A percentile compares a stretch with the other conserved stretches of the same genome.
These are phyloP conservation scores for Colletotrichum tanaceti DNA, from an alignment of 2,329 filamentous ascomycete species.

Conservation along the genomic window DNA sequence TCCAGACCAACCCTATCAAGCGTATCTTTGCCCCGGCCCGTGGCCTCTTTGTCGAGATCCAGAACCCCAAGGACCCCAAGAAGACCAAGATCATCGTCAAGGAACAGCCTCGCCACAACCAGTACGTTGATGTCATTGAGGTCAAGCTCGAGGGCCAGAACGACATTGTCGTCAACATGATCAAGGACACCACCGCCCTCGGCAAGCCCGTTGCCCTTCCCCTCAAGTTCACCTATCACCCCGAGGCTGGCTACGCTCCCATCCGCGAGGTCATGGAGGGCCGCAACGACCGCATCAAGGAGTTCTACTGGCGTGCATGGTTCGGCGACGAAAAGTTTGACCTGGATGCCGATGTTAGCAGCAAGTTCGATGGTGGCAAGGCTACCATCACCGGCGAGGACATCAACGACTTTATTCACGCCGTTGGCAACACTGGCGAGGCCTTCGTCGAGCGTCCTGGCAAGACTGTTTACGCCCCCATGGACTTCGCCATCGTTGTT, in stretches of 20 bases:
- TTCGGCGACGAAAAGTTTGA: slow-evolving; percentile 88
- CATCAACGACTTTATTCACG: slow-evolving; percentile 99
- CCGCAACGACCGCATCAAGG: slow-evolving; percentile 98
- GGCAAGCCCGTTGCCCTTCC: slow-evolving; percentile 85
- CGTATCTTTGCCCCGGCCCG: slow-evolving; percentile 88
- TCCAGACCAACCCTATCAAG: slow-evolving; percentile 95
- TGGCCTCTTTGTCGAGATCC: slow-evolving; percentile 90
- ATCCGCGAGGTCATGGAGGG: slow-evolving; percentile 96
- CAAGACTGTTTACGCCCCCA: slow-evolving; percentile 93
- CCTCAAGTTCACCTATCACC: slow-evolving; percentile 91
- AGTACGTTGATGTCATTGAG: slow-evolving; percentile 89
- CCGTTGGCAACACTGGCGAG: slow-evolving; percentile 96
- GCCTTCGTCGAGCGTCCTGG: slow-evolving; percentile 96
- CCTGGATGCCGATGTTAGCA: slow-evolving; percentile 85
- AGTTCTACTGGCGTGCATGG: slow-evolving; percentile 99
- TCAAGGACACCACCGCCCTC: slow-evolving; percentile 91
- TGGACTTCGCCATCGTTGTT: slow-evolving; percentile 99
- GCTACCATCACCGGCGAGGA: slow-evolving; percentile 89
- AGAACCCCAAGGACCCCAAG: slow-evolving; percentile 80
- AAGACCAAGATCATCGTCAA: slow-evolving; percentile 89
- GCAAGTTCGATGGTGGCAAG: slow-evolving; percentile 89
- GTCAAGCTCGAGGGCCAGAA: slow-evolving; percentile 79
- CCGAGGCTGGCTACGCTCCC: slow-evolving; percentile 96
- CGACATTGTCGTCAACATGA: slow-evolving; percentile 88
- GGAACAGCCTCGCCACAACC: slow-evolving; percentile 87